Conservation (phyloP, 768 basidiomycete species). For the Crucibulum laeve region DNA sequence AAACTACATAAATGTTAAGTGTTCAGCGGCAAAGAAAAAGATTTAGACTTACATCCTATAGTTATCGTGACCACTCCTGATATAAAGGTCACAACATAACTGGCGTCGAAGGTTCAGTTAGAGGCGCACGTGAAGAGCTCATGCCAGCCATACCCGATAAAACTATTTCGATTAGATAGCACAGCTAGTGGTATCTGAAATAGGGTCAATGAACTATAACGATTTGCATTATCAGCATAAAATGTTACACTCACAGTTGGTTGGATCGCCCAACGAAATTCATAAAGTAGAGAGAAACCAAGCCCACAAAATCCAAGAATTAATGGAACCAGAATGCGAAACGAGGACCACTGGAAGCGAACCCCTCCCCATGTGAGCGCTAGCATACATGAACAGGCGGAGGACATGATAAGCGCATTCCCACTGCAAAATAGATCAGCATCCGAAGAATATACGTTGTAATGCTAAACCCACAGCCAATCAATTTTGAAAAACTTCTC, state of each 20-base stretch:
- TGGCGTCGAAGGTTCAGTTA: too few relatives aligned
- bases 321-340: constrained; percentile 38
- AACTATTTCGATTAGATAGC: too few relatives aligned
- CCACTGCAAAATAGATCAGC: constrained; percentile 23
- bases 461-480: constrained; percentile 30
- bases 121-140: too few relatives aligned
- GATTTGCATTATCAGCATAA: too few relatives aligned
- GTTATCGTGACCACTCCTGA: too few relatives aligned
- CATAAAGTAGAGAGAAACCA: constrained; percentile 34
- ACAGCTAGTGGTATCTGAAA: too few relatives aligned
- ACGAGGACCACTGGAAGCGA: constrained; percentile 34
- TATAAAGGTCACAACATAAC: too few relatives aligned
- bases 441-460: background rate
- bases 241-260: constrained; percentile 11
- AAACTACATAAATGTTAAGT: too few relatives aligned
- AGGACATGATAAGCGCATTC: constrained; percentile 32
- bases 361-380: constrained; percentile 49
- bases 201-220: too few relatives aligned
- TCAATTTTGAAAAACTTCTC: constrained; percentile 34
- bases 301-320: constrained; percentile 36
- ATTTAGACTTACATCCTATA: too few relatives aligned
- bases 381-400: constrained; percentile 26
- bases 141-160: too few relatives aligned
- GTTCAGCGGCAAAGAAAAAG: too few relatives aligned
- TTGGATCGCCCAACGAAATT: constrained; percentile 22